Conservation (phyloP, 2,329 filamentous ascomycete species). For the Kalmusia sp. region DNA sequence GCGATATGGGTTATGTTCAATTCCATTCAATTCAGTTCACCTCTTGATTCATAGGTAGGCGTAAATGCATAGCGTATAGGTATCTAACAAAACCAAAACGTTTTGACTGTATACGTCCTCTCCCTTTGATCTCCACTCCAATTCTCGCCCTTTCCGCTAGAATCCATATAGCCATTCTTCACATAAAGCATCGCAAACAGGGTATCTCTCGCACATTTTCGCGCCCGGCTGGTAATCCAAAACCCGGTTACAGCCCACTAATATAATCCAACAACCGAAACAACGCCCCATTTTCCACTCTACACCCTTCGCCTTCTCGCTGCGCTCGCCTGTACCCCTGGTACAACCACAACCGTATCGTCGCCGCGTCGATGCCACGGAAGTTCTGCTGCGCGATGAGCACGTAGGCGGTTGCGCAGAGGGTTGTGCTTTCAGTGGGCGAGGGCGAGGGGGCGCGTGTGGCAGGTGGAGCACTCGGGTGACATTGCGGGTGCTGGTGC, state of each 20-base stretch:
- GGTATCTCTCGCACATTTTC: not conserved
- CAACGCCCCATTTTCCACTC: slow-evolving; percentile 44
- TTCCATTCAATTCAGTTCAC: slow-evolving; percentile 10
- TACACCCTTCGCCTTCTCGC: slow-evolving; percentile 40
- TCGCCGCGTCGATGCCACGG: slow-evolving; percentile 35
- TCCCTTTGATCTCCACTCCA: no score
- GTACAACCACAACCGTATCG: slow-evolving; percentile 40
- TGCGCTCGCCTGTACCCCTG: slow-evolving; percentile 37
- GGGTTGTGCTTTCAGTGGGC: slow-evolving; percentile 39
- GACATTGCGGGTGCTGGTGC: slow-evolving; percentile 8
- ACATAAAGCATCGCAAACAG: no score
- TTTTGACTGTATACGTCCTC: not conserved
- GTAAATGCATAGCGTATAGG: slow-evolving; percentile 31
- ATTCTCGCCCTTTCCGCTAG: not conserved
- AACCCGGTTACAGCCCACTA: slow-evolving; percentile 37
- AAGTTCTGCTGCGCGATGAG: slow-evolving; percentile 46
- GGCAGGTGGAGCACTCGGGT: slow-evolving; percentile 37
- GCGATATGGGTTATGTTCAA: slow-evolving; percentile 3
- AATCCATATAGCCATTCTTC: no score
- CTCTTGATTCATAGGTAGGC: slow-evolving; percentile 7
- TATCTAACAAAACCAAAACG: no score
- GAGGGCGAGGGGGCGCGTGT: slow-evolving; percentile 31
- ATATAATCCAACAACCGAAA: slow-evolving; percentile 44
- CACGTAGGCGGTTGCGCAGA: slow-evolving; percentile 43
- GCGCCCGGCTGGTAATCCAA: no score